Base-by-base conservation (phyloP, 257 asterid genomes). In the Jasminum sambac region DNA sequence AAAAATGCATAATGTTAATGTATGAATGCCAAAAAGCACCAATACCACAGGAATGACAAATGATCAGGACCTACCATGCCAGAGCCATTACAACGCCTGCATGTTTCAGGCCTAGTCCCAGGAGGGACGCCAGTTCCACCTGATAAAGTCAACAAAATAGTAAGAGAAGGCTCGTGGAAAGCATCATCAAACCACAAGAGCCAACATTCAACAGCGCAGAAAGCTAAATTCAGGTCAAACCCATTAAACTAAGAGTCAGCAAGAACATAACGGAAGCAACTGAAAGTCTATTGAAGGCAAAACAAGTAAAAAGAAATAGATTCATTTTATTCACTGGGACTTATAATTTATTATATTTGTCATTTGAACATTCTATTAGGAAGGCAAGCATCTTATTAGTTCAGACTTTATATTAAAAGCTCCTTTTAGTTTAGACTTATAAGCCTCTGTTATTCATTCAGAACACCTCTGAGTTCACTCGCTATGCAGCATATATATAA, bases 101-200 rank as follows among this genome's bases (percentile, higher is more conserved):
- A 94, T 36, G 99, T 91, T 85, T 89, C 93, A 19, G 97, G 99
- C 81, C 83, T 84, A 67, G 97, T 91, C 67, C 99, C 97, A 5
- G 99, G 96, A 79, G 99, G 99, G 72, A 94, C 97, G 14, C 99
- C 99, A 65, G 86, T 78, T 81, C 99, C 97, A 82, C 97, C 99
- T 94, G 79, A 74, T 52, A 72, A 73, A 70, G 67, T 48, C 55
- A 73, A 72, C 66, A 46, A 60, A 41, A 44, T 67, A 50, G 39
- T 17, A 62, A 71, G 64, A 34, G 72, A 48, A 19, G n/a, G 30
- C 39, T 19, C 17, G 50, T 37, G 74, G 60, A 64, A 72, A 74
- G 63, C 36, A 72, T 37, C 23, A 17, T 16, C 5, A 68, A 63
- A 48, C 30, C 63, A 23, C 12, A 30, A 60, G 66, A 11, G 67